These are phyloP conservation scores for Coniferiporia weirii DNA, from an alignment of 1,284 basidiomycete species.

Conservation along the genomic window DNA sequence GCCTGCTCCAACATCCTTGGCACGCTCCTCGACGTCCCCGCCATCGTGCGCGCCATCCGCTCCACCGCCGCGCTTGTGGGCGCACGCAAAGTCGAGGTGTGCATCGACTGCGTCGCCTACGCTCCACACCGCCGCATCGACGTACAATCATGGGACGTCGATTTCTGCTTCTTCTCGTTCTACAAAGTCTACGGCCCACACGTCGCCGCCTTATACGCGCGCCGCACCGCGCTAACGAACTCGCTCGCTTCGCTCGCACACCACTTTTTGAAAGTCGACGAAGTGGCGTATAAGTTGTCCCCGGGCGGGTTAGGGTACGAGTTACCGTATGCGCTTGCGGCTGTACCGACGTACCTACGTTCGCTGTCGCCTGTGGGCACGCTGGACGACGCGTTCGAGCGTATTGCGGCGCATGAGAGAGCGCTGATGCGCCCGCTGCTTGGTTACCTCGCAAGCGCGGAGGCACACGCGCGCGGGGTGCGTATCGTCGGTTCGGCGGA, in stretches of 20 bases:
- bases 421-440: slow-evolving; percentile 38
- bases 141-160: slow-evolving; percentile 70
- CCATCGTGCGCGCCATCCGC: slow-evolving; percentile 47
- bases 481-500: slow-evolving; percentile 59
- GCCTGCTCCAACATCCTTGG: slow-evolving; percentile 77
- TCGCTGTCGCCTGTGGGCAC: slow-evolving; percentile 46
- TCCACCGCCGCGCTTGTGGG: slow-evolving; percentile 47
- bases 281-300: slow-evolving; percentile 58
- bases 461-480: slow-evolving; percentile 50
- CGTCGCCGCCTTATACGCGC: slow-evolving; percentile 60
- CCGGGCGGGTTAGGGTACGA: slow-evolving; percentile 74
- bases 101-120: slow-evolving; percentile 75
- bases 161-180: slow-evolving; percentile 66
- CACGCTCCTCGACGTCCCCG: slow-evolving; percentile 56
- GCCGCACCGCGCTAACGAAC: slow-evolving; percentile 36
- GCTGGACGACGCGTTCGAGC: slow-evolving; percentile 43
- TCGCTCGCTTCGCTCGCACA: slow-evolving; percentile 59
- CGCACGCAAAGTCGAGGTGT: slow-evolving; percentile 58
- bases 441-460: slow-evolving; percentile 33
- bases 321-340: slow-evolving; percentile 53
- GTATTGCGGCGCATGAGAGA: slow-evolving; percentile 44
- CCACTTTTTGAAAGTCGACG: slow-evolving; percentile 58
- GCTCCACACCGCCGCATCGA: slow-evolving; percentile 69
- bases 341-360: slow-evolving; percentile 59
- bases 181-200: slow-evolving; percentile 84